A percentile compares a stretch with the other conserved stretches of the same genome.
Evolutionary conservation across 192 early-diverging fungal genomes (phyloP).

Genomic region (Borealophlyctis nickersoniae): DNA sequence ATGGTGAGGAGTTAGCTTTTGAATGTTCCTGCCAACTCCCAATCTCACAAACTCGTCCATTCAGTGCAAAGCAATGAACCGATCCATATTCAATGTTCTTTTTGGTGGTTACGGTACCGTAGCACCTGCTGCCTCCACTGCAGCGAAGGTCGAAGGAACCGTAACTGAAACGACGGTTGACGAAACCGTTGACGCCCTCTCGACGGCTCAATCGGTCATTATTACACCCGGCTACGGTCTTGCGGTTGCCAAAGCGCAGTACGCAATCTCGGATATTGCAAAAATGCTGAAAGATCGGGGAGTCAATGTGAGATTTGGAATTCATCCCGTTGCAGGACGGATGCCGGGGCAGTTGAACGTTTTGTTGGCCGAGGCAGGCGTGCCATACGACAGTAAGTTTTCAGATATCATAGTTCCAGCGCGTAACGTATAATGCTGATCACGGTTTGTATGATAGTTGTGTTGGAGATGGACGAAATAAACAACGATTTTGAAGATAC

Average conservation of each 20-base stretch:
- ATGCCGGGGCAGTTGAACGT: constrained; percentile 43
- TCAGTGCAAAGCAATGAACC: constrained; percentile 43
- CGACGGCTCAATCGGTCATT: constrained; percentile 31
- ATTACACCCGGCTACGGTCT: constrained; percentile 41
- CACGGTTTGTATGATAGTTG: constrained; percentile 10
- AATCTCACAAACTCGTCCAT: too few species aligned
- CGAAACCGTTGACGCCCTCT: constrained; percentile 19
- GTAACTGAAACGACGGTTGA: constrained; percentile 27
- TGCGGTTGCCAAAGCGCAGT: constrained; percentile 40
- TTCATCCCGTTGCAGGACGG: constrained; percentile 39
- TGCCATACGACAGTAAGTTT: constrained; percentile 32
- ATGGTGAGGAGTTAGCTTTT: constrained; percentile 24
- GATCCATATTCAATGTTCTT: constrained; percentile 29
- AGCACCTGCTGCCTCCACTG: constrained; percentile 9
- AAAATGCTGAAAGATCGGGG: constrained; percentile 28
- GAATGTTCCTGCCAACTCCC: neutral
- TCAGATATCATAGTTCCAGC: neutral
- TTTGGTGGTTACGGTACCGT: constrained; percentile 29
- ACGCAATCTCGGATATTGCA: constrained; percentile 36
- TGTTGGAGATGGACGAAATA: constrained; percentile 41
- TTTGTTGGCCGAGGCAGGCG: constrained; percentile 33
- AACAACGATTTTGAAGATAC: constrained; percentile 37
- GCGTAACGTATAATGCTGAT: neutral
- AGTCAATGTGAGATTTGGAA: constrained; percentile 34
- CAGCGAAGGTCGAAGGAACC: constrained; percentile 5